Conservation (phyloP, 2,329 filamentous ascomycete species). For the Elsinoe necatrix region DNA sequence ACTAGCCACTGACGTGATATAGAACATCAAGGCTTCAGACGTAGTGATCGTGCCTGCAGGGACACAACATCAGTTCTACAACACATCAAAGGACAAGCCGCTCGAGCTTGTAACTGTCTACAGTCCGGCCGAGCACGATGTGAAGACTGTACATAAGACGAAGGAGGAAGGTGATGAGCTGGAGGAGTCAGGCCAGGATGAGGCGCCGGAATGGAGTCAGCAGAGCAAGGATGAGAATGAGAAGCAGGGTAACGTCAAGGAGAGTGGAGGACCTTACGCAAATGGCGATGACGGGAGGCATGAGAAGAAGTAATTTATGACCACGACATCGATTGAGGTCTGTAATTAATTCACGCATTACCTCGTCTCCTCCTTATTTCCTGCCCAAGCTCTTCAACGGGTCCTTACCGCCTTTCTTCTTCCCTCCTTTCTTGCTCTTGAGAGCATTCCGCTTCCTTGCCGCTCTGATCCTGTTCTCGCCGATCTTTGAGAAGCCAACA, state of each 20-base stretch:
- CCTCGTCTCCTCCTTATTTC: constrained; percentile 21
- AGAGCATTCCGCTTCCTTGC: constrained; percentile 35
- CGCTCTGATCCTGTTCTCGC: constrained; percentile 42
- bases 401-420: constrained; percentile 60
- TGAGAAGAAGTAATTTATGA: constrained; percentile 20
- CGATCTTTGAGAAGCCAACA: constrained; percentile 53
- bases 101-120: constrained; percentile 57
- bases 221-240: constrained; percentile 52
- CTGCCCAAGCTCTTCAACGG: constrained; percentile 71
- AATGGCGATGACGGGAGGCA: constrained; percentile 31
- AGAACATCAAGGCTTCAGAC: constrained; percentile 46
- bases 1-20: constrained; percentile 16
- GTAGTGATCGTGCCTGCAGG: constrained; percentile 56
- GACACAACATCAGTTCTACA: constrained; percentile 58
- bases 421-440: constrained; percentile 34
- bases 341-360: not conserved
- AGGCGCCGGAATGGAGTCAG: constrained; percentile 51
- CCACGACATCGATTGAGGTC: not conserved
- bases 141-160: constrained; percentile 51
- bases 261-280: constrained; percentile 30
- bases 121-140: constrained; percentile 53
- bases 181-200: constrained; percentile 53
- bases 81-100: constrained; percentile 47
- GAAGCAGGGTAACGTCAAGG: constrained; percentile 46
- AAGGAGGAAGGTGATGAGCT: constrained; percentile 56